phyloP scores from a whole-genome alignment of 2,329 filamentous ascomycete species.

The Epichloe brachyelytri region DNA sequence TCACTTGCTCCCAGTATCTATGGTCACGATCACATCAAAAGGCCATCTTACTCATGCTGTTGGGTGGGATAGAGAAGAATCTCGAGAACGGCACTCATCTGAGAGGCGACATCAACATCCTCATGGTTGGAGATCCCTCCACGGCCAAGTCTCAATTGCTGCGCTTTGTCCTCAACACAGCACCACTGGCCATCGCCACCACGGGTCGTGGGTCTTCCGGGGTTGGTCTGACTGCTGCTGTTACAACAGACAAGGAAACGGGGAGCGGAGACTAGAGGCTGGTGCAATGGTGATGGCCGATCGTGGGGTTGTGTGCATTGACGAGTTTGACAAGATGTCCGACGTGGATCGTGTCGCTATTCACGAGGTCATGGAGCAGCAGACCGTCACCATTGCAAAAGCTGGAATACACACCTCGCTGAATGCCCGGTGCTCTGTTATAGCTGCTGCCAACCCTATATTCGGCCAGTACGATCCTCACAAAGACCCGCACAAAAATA shows the following conservation, averaged over 20 bases:
- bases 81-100: slow-evolving; percentile 95
- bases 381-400: slow-evolving; percentile 97
- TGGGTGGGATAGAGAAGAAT: slow-evolving; percentile 97
- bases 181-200: slow-evolving; percentile 89
- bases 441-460: slow-evolving; percentile 93
- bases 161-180: slow-evolving; percentile 93
- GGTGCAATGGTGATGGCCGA: slow-evolving; percentile 98
- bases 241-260: slow-evolving; percentile 94
- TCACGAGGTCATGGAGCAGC: slow-evolving; percentile 99
- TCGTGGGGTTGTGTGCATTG: slow-evolving; percentile 94
- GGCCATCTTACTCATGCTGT: slow-evolving; percentile 85
- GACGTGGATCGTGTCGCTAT: slow-evolving; percentile 96
- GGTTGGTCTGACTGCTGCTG: slow-evolving; percentile 92
- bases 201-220: slow-evolving; percentile 94
- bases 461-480: slow-evolving; percentile 98
- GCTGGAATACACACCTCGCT: slow-evolving; percentile 95
- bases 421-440: slow-evolving; percentile 90
- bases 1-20: slow-evolving; percentile 94
- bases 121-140: slow-evolving; percentile 98
- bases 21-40: slow-evolving; percentile 97
- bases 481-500: slow-evolving; percentile 98
- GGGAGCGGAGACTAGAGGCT: slow-evolving; percentile 84
- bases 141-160: slow-evolving; percentile 97
- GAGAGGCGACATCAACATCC: slow-evolving; percentile 95
- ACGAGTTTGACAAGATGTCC: slow-evolving; percentile 99